These are phyloP conservation scores for Nicotiana rustica DNA, from an alignment of 305 asterid genomes.

Conservation along the genomic window DNA sequence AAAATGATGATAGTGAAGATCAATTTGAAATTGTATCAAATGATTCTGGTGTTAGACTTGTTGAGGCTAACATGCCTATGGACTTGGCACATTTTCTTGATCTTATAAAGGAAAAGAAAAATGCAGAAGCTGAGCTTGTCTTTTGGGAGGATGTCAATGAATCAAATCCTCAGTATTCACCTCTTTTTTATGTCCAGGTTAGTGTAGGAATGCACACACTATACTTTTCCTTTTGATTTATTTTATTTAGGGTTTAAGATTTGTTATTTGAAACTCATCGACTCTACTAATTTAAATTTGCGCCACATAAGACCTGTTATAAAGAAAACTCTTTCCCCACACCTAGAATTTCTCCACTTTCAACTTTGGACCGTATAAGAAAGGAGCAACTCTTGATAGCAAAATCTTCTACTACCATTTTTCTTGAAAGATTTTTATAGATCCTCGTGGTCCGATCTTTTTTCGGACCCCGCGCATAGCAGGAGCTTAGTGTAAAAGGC, in stretches of 20 bases:
- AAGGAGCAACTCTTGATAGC: background rate
- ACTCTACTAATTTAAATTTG: background rate
- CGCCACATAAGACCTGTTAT: background rate
- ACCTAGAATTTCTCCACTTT: background rate
- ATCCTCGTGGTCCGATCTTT: no score
- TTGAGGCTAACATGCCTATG: slow-evolving; percentile 51
- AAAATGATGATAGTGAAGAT: background rate
- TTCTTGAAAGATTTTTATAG: background rate
- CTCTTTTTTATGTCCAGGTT: slow-evolving; percentile 72
- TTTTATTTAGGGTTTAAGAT: background rate
- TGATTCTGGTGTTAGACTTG: slow-evolving; percentile 61
- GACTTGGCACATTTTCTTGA: slow-evolving; percentile 50
- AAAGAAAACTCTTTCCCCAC: background rate
- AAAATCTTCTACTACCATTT: background rate
- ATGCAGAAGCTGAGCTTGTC: slow-evolving; percentile 50
- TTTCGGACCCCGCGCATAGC: no score
- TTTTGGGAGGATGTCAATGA: slow-evolving; percentile 65
- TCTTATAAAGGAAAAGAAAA: slow-evolving; percentile 39
- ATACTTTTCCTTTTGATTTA: background rate
- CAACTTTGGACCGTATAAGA: background rate
- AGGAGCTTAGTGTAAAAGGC: no score
- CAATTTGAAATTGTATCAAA: slow-evolving; percentile 53
- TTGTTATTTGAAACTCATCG: no score
- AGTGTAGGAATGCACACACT: background rate
- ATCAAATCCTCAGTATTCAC: slow-evolving; percentile 57